A percentile compares a stretch with the other conserved stretches of the same genome.
phyloP scores from a whole-genome alignment of 352 stramenopile genomes.

The Pythium dissimile region DNA sequence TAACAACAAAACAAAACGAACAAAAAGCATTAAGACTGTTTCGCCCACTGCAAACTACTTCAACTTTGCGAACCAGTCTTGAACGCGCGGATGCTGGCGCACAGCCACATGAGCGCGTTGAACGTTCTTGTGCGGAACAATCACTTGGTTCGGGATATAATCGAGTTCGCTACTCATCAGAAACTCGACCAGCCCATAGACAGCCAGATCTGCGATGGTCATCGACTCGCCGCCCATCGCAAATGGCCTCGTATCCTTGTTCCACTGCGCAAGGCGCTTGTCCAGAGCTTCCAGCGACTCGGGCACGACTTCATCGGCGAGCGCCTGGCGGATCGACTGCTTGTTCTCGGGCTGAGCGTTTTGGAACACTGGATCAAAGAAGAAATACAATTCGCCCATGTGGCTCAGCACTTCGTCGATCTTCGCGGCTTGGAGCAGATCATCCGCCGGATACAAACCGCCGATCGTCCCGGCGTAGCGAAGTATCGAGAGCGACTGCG shows the following conservation, averaged over 20 bases:
- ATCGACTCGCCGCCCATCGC: constrained; percentile 24
- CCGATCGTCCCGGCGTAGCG: constrained; percentile 54
- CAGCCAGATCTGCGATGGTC: constrained; percentile 48
- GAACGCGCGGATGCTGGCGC: neutral
- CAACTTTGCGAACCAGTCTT: neutral
- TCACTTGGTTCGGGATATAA: neutral
- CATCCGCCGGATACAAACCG: constrained; percentile 19
- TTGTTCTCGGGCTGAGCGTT: constrained; percentile 24
- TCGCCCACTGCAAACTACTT: too few relatives aligned
- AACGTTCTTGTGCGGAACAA: neutral
- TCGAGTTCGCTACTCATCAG: neutral
- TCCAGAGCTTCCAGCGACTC: constrained; percentile 36
- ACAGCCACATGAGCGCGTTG: neutral
- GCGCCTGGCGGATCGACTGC: constrained; percentile 26
- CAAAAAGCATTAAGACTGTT: too few relatives aligned
- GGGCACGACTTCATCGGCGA: constrained; percentile 33
- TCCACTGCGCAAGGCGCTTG: constrained; percentile 21
- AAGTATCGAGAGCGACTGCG: constrained; percentile 51
- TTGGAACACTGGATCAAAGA: constrained; percentile 19
- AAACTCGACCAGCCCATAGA: constrained; percentile 29
- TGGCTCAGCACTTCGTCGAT: constrained; percentile 44
- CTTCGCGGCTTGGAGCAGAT: neutral
- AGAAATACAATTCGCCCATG: constrained; percentile 25
- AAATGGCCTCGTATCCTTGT: constrained; percentile 8
- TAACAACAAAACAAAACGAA: too few relatives aligned